Evolutionary conservation across 2,329 filamentous ascomycete species (phyloP).

Genomic region (Colletotrichum coccodes): DNA sequence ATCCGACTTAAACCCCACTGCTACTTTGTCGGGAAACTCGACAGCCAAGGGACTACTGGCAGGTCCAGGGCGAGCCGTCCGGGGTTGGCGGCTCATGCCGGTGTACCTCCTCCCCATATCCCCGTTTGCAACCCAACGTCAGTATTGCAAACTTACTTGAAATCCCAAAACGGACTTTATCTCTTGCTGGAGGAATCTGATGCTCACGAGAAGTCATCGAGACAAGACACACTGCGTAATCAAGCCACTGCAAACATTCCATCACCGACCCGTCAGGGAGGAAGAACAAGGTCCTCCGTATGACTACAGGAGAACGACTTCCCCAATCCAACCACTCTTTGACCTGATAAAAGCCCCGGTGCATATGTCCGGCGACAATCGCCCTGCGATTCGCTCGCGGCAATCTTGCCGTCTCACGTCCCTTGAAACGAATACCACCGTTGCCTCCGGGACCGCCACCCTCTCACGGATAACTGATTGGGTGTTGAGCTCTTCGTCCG

Average conservation of each 20-base stretch:
- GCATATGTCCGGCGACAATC: not conserved
- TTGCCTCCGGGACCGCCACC: not conserved
- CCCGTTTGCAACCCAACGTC: not conserved
- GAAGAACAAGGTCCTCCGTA: not conserved
- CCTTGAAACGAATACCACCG: not conserved
- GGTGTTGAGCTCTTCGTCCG: not conserved
- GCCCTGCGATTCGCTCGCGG: not conserved
- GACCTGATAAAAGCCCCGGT: not conserved
- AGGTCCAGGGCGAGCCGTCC: not conserved
- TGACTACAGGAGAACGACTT: not conserved
- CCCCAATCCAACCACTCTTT: not conserved
- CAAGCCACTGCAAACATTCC: not conserved
- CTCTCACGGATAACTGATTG: not conserved
- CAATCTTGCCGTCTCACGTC: not conserved
- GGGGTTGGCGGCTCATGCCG: not conserved
- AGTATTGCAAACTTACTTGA: not conserved
- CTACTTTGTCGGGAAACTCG: no score
- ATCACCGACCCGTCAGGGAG: not conserved
- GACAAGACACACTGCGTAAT: no score
- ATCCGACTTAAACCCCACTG: not conserved
- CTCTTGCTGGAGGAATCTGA: not conserved
- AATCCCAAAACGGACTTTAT: not conserved
- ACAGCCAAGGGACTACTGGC: not conserved
- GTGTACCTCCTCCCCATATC: not conserved
- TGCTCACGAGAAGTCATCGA: not conserved